phyloP scores from a whole-genome alignment of 2,329 filamentous ascomycete species.

The Ophiostoma montium region DNA sequence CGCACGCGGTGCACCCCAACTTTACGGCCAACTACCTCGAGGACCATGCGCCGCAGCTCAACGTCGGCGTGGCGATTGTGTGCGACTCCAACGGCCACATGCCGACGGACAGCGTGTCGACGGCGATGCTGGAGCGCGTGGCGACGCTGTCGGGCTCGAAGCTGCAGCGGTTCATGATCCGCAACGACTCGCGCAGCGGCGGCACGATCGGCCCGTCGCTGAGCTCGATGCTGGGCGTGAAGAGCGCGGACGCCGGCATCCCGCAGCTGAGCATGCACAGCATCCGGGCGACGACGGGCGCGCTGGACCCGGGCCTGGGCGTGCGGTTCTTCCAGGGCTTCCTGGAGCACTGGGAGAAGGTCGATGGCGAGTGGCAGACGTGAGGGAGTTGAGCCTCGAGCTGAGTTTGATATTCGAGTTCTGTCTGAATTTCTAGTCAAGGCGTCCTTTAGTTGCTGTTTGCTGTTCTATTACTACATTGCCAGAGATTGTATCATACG shows the following conservation, averaged over 20 bases:
- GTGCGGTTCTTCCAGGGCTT: conserved; percentile 84
- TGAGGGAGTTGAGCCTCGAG: too few relatives aligned
- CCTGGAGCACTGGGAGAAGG: conserved; percentile 69
- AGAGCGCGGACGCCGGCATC: conserved; percentile 76
- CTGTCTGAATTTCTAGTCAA: background rate
- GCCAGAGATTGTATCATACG: too few relatives aligned
- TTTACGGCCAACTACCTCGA: conserved; percentile 73
- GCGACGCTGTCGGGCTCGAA: conserved; percentile 58
- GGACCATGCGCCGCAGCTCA: conserved; percentile 75
- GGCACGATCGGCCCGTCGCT: conserved; percentile 94
- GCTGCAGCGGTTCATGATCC: conserved; percentile 84
- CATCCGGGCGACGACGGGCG: conserved; percentile 76
- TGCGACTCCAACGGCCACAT: conserved; percentile 87
- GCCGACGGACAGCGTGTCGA: conserved; percentile 83
- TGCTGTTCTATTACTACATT: too few relatives aligned
- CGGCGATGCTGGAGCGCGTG: conserved; percentile 63
- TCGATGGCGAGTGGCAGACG: conserved; percentile 61
- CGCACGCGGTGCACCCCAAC: conserved; percentile 88
- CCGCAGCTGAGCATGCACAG: conserved; percentile 91
- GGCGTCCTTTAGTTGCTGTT: background rate
- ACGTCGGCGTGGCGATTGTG: conserved; percentile 69
- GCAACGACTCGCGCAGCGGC: conserved; percentile 79
- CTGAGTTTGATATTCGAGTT: background rate
- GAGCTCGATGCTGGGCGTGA: conserved; percentile 63
- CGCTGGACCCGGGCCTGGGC: conserved; percentile 73